Percentiles rank a stretch among this genome's conserved stretches.
phyloP scores from a whole-genome alignment of 768 basidiomycete genomes.

The Boletus edulis region DNA sequence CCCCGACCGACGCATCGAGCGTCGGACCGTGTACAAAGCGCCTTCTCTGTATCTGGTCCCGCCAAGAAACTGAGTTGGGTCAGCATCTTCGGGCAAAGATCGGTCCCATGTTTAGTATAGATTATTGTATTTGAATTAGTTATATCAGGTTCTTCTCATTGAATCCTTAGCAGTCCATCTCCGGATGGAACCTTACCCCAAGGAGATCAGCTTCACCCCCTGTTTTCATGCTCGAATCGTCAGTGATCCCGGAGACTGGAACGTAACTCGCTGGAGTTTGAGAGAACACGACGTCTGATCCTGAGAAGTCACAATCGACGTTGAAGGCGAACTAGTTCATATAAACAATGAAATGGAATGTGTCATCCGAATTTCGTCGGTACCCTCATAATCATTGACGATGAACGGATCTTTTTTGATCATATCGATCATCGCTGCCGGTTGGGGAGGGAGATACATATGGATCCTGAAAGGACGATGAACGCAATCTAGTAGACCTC shows the following conservation, averaged over 20 bases:
- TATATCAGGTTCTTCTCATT: not conserved
- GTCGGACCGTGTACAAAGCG: not conserved
- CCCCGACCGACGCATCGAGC: not conserved
- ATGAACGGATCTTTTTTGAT: not conserved
- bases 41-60: not conserved
- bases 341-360: conserved; percentile 3
- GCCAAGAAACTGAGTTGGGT: conserved; percentile 1
- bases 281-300: not conserved
- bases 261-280: not conserved
- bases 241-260: not conserved
- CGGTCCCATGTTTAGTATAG: not conserved
- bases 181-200: not conserved
- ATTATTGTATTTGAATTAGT: conserved; percentile 1
- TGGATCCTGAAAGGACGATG: not conserved
- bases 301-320: not conserved
- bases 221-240: not conserved
- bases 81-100: not conserved
- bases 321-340: not conserved
- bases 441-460: not conserved
- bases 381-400: not conserved
- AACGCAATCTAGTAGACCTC: not conserved
- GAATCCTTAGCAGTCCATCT: not conserved
- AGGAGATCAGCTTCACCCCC: not conserved
- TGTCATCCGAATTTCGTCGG: conserved; percentile 1
- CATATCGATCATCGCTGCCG: conserved; percentile 3